Evolutionary conservation across 257 asterid species (phyloP).

Genomic region (Primulina tabacum): DNA sequence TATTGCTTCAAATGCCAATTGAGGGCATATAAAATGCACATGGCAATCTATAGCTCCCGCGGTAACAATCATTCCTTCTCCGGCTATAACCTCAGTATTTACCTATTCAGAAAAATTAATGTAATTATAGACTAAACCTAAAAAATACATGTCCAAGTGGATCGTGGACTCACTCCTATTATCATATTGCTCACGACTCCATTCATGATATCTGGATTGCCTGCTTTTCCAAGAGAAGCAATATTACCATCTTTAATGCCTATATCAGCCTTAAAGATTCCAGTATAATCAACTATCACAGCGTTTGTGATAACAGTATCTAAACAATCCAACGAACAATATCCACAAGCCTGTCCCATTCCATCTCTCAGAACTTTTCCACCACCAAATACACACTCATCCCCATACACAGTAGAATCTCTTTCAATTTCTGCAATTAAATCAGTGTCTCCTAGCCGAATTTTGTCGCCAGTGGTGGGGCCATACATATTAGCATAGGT

Average conservation of each 20-base stretch:
- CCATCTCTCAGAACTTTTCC: slow-evolving; percentile 94
- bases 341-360: slow-evolving; percentile 91
- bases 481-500: slow-evolving; percentile 83
- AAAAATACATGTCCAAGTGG: slow-evolving; percentile 5
- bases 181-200: slow-evolving; percentile 42
- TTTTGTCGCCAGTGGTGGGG: slow-evolving; percentile 84
- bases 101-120: slow-evolving; percentile 44
- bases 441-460: slow-evolving; percentile 90
- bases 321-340: slow-evolving; percentile 48
- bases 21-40: slow-evolving; percentile 98
- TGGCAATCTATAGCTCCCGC: slow-evolving; percentile 99
- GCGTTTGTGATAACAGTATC: slow-evolving; percentile 96
- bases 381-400: slow-evolving; percentile 97
- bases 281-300: slow-evolving; percentile 78
- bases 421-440: slow-evolving; percentile 82
- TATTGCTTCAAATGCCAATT: slow-evolving; percentile 80
- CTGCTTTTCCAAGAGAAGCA: slow-evolving; percentile 71
- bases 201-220: slow-evolving; percentile 86
- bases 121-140: slow-evolving; percentile 17
- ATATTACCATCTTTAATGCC: slow-evolving; percentile 84
- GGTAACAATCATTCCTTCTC: slow-evolving; percentile 92
- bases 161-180: slow-evolving; percentile 70
- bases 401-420: slow-evolving; percentile 73
- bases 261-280: slow-evolving; percentile 87
- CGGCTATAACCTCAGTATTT: slow-evolving; percentile 89